Conservation (phyloP, 306 rosid genomes). For the Malus sylvestris region DNA sequence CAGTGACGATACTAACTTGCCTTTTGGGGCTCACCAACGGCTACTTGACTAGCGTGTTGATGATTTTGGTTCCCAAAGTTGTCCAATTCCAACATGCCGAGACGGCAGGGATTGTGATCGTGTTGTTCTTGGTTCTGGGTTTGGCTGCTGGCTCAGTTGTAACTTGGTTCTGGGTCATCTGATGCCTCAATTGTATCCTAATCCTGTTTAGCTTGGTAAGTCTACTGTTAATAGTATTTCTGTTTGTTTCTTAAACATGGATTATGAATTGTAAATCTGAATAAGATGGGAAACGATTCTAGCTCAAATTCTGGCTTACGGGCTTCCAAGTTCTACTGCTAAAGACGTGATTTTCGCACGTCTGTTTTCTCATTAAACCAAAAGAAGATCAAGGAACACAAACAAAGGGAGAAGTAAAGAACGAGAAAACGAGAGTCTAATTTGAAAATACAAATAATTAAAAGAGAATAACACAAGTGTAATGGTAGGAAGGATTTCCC, state of each 20-base stretch:
- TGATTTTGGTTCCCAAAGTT: conserved; percentile 73
- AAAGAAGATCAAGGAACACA: background rate
- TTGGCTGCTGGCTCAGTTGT: conserved; percentile 68
- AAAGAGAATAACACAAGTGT: background rate
- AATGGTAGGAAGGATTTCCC: background rate
- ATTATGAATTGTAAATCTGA: background rate
- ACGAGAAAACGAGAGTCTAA: background rate
- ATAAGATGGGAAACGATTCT: background rate
- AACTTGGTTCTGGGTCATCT: conserved; percentile 88
- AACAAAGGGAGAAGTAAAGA: background rate
- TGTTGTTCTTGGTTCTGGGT: conserved; percentile 63
- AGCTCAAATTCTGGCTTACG: background rate
- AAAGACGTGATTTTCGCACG: background rate
- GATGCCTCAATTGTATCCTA: background rate
- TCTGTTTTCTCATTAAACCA: background rate
- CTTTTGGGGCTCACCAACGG: conserved; percentile 87
- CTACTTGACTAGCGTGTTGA: conserved; percentile 69
- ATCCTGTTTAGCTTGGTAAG: background rate
- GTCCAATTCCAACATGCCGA: conserved; percentile 74
- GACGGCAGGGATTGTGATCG: conserved; percentile 73
- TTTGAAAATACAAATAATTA: background rate
- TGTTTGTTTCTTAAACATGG: background rate
- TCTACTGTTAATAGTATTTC: background rate
- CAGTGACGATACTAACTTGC: conserved; percentile 54
- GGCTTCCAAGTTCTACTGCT: too few relatives aligned